phyloP scores from a whole-genome alignment of 1,284 basidiomycete genomes.

The Thecaphora thlaspeos region DNA sequence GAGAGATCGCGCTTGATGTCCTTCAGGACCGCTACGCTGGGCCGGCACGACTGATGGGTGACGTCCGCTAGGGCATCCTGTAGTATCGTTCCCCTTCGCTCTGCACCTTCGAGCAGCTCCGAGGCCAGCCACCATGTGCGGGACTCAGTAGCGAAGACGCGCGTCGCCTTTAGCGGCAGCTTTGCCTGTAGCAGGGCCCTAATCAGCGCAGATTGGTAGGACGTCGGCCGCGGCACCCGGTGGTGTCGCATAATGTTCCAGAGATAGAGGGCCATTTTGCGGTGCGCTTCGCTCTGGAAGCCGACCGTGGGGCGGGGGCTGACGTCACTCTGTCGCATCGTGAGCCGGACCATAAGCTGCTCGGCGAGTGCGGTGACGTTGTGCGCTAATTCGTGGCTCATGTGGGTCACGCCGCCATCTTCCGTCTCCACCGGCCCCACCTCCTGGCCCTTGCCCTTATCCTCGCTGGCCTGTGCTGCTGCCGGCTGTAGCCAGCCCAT shows the following conservation, averaged over 20 bases:
- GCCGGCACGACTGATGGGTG: slow-evolving; percentile 1
- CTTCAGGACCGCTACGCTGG: slow-evolving; percentile 19
- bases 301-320: slow-evolving; percentile 14
- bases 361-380: slow-evolving; percentile 7
- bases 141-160: slow-evolving; percentile 15
- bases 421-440: too few species aligned
- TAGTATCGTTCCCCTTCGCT: neutral
- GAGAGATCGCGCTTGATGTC: slow-evolving; percentile 15
- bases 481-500: too few species aligned
- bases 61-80: too few species aligned
- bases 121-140: slow-evolving; percentile 33
- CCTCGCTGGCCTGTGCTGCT: too few species aligned
- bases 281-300: slow-evolving; percentile 12
- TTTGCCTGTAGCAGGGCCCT: slow-evolving; percentile 17
- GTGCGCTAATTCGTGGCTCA: neutral
- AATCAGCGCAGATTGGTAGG: slow-evolving; percentile 16
- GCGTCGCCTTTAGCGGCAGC: slow-evolving; percentile 8
- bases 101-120: too few species aligned
- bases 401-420: too few species aligned
- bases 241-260: slow-evolving; percentile 12
- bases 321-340: slow-evolving; percentile 8
- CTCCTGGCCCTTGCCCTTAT: too few species aligned
- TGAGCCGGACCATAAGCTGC: slow-evolving; percentile 17
- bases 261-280: slow-evolving; percentile 12
- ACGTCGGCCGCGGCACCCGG: slow-evolving; percentile 9